Evolutionary conservation across 257 asterid species (phyloP).

Genomic region (Fraxinus cuspidata): DNA sequence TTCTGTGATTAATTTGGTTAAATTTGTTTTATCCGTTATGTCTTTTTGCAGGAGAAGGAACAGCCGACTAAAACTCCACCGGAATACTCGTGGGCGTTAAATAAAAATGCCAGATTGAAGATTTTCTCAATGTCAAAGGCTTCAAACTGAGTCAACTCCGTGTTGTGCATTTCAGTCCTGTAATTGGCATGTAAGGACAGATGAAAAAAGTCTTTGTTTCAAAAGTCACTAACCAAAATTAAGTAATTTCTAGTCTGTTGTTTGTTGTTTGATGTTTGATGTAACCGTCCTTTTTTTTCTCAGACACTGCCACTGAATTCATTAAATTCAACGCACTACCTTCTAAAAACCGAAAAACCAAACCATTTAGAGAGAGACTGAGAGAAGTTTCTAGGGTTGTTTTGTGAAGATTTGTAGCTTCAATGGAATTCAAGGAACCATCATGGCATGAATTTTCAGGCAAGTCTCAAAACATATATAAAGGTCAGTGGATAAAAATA

Average conservation of each 20-base stretch:
- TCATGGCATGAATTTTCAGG: constrained; percentile 11
- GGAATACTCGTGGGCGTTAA: constrained; percentile 34
- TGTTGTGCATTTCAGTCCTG: constrained; percentile 22
- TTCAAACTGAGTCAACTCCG: constrained; percentile 39
- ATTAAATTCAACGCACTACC: constrained; percentile 45
- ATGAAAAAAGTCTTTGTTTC: constrained; percentile 31
- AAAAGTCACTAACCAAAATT: constrained; percentile 28
- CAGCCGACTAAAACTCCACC: constrained; percentile 26
- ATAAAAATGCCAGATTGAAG: constrained; percentile 28
- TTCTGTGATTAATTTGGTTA: background rate
- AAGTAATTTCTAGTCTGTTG: constrained; percentile 24
- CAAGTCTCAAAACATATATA: background rate
- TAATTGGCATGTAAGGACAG: constrained; percentile 43
- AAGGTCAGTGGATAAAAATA: constrained; percentile 5
- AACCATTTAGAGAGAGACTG: background rate
- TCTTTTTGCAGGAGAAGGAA: constrained; percentile 19
- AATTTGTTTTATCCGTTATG: background rate
- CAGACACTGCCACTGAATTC: constrained; percentile 46
- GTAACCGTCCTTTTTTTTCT: constrained; percentile 39
- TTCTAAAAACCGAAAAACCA: constrained; percentile 11
- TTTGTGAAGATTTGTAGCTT: constrained; percentile 21
- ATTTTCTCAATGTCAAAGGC: constrained; percentile 28
- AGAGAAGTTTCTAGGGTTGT: constrained; percentile 26
- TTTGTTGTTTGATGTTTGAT: constrained; percentile 19
- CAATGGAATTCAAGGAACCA: background rate